Percentiles rank a stretch among this genome's conserved stretches.
These are phyloP conservation scores for Biscogniauxia sp. DNA, from an alignment of 2,329 filamentous ascomycete species.

Conservation along the genomic window DNA sequence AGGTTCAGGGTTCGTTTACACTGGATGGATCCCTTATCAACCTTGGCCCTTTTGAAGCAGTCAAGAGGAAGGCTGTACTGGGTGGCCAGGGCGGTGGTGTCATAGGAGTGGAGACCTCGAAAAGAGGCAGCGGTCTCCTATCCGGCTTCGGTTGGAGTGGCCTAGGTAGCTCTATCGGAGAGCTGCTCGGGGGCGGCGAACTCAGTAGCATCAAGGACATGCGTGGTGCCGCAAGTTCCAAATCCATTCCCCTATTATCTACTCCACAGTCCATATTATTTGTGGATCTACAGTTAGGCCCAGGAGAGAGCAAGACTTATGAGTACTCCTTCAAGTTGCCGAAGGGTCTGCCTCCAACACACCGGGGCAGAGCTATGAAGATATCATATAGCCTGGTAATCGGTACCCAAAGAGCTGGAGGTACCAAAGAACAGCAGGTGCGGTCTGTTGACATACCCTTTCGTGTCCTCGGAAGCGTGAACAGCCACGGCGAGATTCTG, in stretches of 20 bases:
- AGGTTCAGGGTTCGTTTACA: constrained; percentile 87
- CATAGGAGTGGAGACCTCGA: constrained; percentile 71
- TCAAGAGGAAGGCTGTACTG: constrained; percentile 90
- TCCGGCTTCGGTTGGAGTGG: constrained; percentile 84
- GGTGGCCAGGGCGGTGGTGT: constrained; percentile 86
- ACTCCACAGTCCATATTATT: constrained; percentile 96
- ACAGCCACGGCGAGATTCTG: constrained; percentile 80
- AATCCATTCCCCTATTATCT: constrained; percentile 85
- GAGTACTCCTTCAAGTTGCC: constrained; percentile 86
- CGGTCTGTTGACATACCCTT: constrained; percentile 92
- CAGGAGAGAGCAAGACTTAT: constrained; percentile 84
- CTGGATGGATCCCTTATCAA: constrained; percentile 90
- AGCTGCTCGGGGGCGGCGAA: constrained; percentile 80
- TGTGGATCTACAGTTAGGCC: constrained; percentile 82
- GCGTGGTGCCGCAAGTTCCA: constrained; percentile 81
- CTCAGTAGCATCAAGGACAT: constrained; percentile 95
- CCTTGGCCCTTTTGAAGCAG: constrained; percentile 86
- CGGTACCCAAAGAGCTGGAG: constrained; percentile 83
- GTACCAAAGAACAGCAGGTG: constrained; percentile 75
- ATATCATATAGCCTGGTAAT: constrained; percentile 89
- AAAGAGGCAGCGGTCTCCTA: constrained; percentile 75
- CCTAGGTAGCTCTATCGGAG: constrained; percentile 83
- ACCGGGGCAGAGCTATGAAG: constrained; percentile 91
- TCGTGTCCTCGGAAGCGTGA: constrained; percentile 88
- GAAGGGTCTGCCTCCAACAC: constrained; percentile 83